These are phyloP conservation scores for Pestalotiopsis sp. DNA, from an alignment of 2,329 filamentous ascomycete genomes.

Conservation along the genomic window DNA sequence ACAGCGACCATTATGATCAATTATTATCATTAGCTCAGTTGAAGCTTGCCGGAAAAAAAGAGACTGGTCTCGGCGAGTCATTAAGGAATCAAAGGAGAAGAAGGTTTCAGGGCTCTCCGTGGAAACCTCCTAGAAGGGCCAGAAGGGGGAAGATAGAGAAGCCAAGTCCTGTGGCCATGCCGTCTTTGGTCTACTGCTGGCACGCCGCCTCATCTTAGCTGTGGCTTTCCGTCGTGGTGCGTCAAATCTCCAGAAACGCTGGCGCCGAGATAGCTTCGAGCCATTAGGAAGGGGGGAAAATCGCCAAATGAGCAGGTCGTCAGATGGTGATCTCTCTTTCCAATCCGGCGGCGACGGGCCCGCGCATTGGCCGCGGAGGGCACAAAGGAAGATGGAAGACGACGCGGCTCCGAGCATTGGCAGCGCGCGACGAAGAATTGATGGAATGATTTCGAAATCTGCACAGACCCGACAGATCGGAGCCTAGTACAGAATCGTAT, in stretches of 20 bases:
- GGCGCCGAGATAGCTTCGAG: constrained; percentile 2
- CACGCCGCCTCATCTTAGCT: not conserved
- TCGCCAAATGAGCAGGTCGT: not conserved
- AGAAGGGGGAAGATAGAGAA: not conserved
- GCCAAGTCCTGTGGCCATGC: not conserved
- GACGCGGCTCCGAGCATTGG: not conserved
- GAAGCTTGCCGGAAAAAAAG: not conserved
- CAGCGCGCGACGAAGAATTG: not conserved
- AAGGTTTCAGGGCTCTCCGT: not conserved
- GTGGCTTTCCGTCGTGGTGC: not conserved
- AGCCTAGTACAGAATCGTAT: not conserved
- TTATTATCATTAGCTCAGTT: not conserved
- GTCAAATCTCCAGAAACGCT: constrained; percentile 4
- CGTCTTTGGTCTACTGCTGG: not conserved
- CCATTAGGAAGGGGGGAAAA: not conserved
- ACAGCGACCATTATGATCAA: not conserved
- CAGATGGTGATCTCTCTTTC: constrained; percentile 1
- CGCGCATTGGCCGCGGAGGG: not conserved
- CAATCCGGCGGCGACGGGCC: not conserved
- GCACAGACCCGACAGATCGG: not conserved
- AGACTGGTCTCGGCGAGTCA: not conserved
- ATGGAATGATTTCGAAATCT: not conserved
- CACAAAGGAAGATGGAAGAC: not conserved
- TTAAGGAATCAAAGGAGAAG: not conserved
- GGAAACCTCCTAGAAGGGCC: not conserved